A percentile compares a stretch with the other conserved stretches of the same genome.
Conservation (phyloP, 495 filamentous ascomycete genomes). For the Staphylotrichum longicolle region DNA sequence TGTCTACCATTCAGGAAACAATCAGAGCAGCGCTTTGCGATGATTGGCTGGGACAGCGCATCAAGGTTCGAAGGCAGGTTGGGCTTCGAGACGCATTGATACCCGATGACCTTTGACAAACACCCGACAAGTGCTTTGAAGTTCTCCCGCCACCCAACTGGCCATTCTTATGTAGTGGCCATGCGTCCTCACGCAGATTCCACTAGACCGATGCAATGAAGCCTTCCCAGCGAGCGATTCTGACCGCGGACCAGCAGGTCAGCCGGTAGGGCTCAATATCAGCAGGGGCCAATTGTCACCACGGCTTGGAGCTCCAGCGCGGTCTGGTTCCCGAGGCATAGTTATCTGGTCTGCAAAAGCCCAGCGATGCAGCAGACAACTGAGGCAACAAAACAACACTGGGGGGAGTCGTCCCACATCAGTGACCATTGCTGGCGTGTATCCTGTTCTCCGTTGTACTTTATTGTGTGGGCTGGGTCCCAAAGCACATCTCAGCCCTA, state of each 20-base stretch:
- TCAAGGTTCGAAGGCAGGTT: conserved; percentile 19
- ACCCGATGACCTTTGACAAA: conserved; percentile 30
- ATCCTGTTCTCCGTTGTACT: too few relatives aligned
- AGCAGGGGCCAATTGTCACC: not conserved
- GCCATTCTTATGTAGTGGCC: conserved; percentile 2
- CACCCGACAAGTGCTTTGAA: conserved; percentile 13
- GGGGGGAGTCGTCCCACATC: too few relatives aligned
- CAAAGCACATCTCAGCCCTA: not conserved
- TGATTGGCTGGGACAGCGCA: conserved; percentile 29
- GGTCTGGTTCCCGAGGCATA: too few relatives aligned
- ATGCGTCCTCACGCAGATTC: conserved; percentile 9
- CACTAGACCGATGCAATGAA: conserved; percentile 3
- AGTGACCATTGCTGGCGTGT: too few relatives aligned
- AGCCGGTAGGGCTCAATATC: not conserved
- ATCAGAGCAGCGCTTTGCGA: not conserved
- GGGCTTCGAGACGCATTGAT: conserved; percentile 39
- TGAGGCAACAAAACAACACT: too few relatives aligned
- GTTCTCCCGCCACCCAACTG: conserved; percentile 18
- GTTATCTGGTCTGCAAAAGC: too few relatives aligned
- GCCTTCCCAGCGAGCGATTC: not conserved
- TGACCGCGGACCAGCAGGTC: not conserved
- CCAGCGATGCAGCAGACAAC: too few relatives aligned
- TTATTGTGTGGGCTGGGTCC: too few relatives aligned
- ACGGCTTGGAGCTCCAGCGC: too few relatives aligned
- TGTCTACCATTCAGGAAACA: not conserved